Evolutionary conservation across 805 yeast species (phyloP).

Genomic region (Candida succiphila): DNA sequence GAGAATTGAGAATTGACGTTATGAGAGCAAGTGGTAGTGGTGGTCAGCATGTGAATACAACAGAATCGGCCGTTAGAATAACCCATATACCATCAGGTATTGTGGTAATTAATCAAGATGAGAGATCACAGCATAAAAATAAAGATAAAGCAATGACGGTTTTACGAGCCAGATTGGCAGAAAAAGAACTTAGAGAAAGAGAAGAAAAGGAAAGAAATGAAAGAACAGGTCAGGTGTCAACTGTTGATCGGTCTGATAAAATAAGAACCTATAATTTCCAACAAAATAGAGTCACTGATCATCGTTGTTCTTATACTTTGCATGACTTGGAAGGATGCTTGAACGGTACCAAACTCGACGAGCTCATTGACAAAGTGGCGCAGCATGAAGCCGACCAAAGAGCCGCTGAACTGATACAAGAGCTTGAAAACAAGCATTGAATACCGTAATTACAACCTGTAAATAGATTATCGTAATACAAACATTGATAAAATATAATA

Average conservation of each 20-base stretch:
- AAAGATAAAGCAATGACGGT: slow-evolving; percentile 87
- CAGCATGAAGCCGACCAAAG: slow-evolving; percentile 34
- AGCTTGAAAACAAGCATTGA: slow-evolving; percentile 2
- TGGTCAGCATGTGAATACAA: slow-evolving; percentile 96
- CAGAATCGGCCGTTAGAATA: slow-evolving; percentile 91
- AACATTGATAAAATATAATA: too few species aligned
- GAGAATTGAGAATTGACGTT: slow-evolving; percentile 88
- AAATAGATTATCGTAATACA: too few species aligned
- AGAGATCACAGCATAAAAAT: slow-evolving; percentile 88
- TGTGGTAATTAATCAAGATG: slow-evolving; percentile 86
- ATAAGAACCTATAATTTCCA: slow-evolving; percentile 89
- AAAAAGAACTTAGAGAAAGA: slow-evolving; percentile 56
- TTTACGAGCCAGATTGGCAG: slow-evolving; percentile 77
- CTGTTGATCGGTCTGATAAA: slow-evolving; percentile 88
- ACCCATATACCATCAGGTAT: slow-evolving; percentile 90
- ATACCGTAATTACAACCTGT: too few species aligned
- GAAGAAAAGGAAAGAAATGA: slow-evolving; percentile 55
- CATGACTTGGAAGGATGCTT: slow-evolving; percentile 64
- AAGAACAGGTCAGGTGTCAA: slow-evolving; percentile 74
- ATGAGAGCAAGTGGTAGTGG: slow-evolving; percentile 98
- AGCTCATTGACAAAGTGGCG: slow-evolving; percentile 42
- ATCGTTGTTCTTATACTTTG: slow-evolving; percentile 73
- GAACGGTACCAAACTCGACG: slow-evolving; percentile 50
- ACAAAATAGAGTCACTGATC: slow-evolving; percentile 90
- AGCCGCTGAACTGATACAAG: slow-evolving; percentile 27